These are phyloP conservation scores for Colletotrichum spaethianum DNA, from an alignment of 2,329 filamentous ascomycete species.

Conservation along the genomic window DNA sequence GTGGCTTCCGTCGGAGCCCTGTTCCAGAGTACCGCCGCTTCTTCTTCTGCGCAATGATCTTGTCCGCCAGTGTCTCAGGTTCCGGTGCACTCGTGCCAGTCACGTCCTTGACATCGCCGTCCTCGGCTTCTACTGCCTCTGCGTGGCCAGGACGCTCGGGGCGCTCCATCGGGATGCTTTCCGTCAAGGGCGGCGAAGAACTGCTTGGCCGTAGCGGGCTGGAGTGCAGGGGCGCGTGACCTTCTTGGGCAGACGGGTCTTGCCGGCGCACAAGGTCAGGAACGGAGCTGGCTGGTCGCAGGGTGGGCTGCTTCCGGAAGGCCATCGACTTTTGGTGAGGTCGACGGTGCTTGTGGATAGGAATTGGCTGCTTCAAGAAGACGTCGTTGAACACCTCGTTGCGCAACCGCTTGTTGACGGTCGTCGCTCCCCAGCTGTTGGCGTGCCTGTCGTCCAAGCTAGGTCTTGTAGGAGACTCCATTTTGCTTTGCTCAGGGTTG, in stretches of 20 bases:
- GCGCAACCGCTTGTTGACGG: slow-evolving; percentile 87
- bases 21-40: slow-evolving; percentile 89
- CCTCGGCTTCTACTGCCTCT: slow-evolving; percentile 46
- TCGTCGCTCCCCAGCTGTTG: slow-evolving; percentile 90
- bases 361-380: slow-evolving; percentile 86
- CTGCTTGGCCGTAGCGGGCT: slow-evolving; percentile 36
- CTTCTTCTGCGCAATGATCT: slow-evolving; percentile 57
- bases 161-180: slow-evolving; percentile 31
- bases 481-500: slow-evolving; percentile 23
- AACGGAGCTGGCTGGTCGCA: slow-evolving; percentile 63
- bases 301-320: slow-evolving; percentile 57
- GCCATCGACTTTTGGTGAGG: slow-evolving; percentile 78
- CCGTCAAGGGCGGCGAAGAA: slow-evolving; percentile 23
- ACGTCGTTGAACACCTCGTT: slow-evolving; percentile 95
- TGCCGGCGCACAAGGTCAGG: slow-evolving; percentile 51
- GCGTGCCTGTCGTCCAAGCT: slow-evolving; percentile 69
- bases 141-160: slow-evolving; percentile 12
- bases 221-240: slow-evolving; percentile 34
- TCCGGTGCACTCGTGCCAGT: slow-evolving; percentile 77
- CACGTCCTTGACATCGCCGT: slow-evolving; percentile 64
- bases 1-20: slow-evolving; percentile 81
- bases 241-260: slow-evolving; percentile 21
- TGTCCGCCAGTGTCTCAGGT: slow-evolving; percentile 66
- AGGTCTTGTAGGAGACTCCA: slow-evolving; percentile 51
- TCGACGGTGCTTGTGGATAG: slow-evolving; percentile 82